Conservation (phyloP, 1,139 yeast genomes). For the Geotrichum cucujoidarum region DNA sequence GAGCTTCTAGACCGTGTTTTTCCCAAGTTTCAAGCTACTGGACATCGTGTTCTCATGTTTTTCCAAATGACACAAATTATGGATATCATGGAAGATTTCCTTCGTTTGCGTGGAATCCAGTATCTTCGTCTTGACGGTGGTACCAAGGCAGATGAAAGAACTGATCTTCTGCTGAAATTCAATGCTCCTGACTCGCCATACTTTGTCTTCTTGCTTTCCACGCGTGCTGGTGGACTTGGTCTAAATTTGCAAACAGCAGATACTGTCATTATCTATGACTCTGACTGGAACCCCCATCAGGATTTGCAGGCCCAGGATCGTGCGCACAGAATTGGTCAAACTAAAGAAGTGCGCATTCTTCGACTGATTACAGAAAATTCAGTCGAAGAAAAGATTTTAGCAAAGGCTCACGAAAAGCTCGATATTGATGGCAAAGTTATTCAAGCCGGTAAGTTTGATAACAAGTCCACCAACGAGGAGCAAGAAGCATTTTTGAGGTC, state of each 20-base stretch:
- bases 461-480: slow-evolving; percentile 93
- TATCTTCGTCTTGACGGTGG: slow-evolving; percentile 87
- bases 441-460: slow-evolving; percentile 98
- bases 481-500: slow-evolving; percentile 90
- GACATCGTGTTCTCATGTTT: slow-evolving; percentile 87
- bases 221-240: slow-evolving; percentile 98
- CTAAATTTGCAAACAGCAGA: slow-evolving; percentile 94
- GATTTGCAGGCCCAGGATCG: slow-evolving; percentile 98
- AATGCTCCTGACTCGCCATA: slow-evolving; percentile 85
- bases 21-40: slow-evolving; percentile 79
- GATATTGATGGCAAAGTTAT: slow-evolving; percentile 97
- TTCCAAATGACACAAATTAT: slow-evolving; percentile 98
- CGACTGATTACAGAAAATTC: slow-evolving; percentile 89
- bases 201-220: slow-evolving; percentile 81
- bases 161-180: slow-evolving; percentile 71
- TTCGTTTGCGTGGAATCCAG: slow-evolving; percentile 66
- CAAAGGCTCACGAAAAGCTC: slow-evolving; percentile 87
- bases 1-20: slow-evolving; percentile 82
- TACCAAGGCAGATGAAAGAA: slow-evolving; percentile 93
- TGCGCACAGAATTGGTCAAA: slow-evolving; percentile 97
- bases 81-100: slow-evolving; percentile 97
- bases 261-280: slow-evolving; percentile 91
- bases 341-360: slow-evolving; percentile 90
- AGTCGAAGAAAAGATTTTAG: slow-evolving; percentile 89
- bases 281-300: slow-evolving; percentile 99